Base-by-base conservation (phyloP, 495 filamentous ascomycete genomes). In the Annulohypoxylon bovei region DNA sequence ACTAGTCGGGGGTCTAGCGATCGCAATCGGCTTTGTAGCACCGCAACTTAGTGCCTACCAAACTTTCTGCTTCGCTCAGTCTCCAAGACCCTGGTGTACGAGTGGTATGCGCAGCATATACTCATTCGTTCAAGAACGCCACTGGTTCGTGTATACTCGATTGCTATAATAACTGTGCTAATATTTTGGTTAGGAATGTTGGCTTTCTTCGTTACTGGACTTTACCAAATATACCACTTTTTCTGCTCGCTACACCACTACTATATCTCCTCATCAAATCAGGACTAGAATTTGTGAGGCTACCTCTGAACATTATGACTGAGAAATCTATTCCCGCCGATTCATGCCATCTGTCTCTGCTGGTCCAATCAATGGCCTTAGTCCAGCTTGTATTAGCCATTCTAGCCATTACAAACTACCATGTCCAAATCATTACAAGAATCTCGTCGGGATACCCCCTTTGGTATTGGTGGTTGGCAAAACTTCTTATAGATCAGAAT, bases 171-270 rank as follows among this genome's bases (percentile, higher is more conserved):
- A 22, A 57, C 25, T 6, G 37, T 39, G 57, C 69, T 71, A 47
- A 76, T 46, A 33, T 22, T 3, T 2, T 11, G 7, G 28, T 14
- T 49, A 97, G 94, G 94, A 88, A 93, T 71, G 87, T 89, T 56
- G 96, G 95, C 0, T 89, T 97, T 72, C 84, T 99, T 44, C 87
- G 88, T 44, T 99, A 99, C 80, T 98, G 96, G 95, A 96, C 88
- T 0, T 30, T 91, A 0, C 86, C 91, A 14, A 98, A 99, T 73
- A 65, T 96, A 27, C 96, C 96, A 0, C 86, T 99, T 1, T 98
- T 98, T 77, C 67, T 95, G 14, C 83, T 98, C 16, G 94, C 93
- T 3, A 78, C 86, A 0, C 95, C 96, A 12, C 90, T 95, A 85
- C 80, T 97, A 35, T 78, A 75, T n/a, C 77, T 97, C 7, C 75